A percentile compares a stretch with the other conserved stretches of the same genome.
These are phyloP conservation scores for Phoenix dactylifera DNA, from an alignment of 176 grass and related monocot genomes.

Conservation along the genomic window DNA sequence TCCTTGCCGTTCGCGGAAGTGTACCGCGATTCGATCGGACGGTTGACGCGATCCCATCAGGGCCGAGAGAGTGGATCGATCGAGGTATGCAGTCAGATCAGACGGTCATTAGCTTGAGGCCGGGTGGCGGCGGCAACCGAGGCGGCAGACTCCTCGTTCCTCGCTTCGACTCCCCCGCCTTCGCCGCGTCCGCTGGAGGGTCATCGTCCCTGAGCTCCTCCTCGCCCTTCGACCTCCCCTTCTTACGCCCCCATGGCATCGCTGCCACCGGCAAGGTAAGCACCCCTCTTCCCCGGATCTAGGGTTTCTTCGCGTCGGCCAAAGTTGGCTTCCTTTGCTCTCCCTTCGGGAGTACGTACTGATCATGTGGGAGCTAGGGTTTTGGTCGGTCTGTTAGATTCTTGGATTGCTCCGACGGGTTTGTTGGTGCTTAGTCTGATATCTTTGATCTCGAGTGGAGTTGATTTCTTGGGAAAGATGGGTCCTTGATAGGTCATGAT, in stretches of 20 bases:
- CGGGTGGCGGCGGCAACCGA: conserved; percentile 74
- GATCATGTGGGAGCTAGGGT: too few species aligned
- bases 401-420: too few species aligned
- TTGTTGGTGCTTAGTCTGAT: too few species aligned
- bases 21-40: background rate
- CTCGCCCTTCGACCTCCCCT: conserved; percentile 7
- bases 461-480: too few species aligned
- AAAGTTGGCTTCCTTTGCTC: too few species aligned
- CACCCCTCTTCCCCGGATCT: conserved; percentile 25
- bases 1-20: too few species aligned
- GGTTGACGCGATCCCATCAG: background rate
- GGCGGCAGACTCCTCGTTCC: conserved; percentile 43
- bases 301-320: background rate
- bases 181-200: conserved; percentile 20
- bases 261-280: conserved; percentile 16
- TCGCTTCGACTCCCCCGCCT: conserved; percentile 40
- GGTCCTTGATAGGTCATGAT: too few species aligned
- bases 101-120: conserved; percentile 89
- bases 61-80: background rate
- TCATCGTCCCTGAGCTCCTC: too few species aligned
- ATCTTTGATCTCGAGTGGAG: too few species aligned
- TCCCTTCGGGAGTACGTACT: too few species aligned
- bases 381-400: too few species aligned
- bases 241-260: conserved; percentile 40
- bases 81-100: conserved; percentile 81